These are phyloP conservation scores for Leucosporidium yakuticum DNA, from an alignment of 768 basidiomycete species.

Conservation along the genomic window DNA sequence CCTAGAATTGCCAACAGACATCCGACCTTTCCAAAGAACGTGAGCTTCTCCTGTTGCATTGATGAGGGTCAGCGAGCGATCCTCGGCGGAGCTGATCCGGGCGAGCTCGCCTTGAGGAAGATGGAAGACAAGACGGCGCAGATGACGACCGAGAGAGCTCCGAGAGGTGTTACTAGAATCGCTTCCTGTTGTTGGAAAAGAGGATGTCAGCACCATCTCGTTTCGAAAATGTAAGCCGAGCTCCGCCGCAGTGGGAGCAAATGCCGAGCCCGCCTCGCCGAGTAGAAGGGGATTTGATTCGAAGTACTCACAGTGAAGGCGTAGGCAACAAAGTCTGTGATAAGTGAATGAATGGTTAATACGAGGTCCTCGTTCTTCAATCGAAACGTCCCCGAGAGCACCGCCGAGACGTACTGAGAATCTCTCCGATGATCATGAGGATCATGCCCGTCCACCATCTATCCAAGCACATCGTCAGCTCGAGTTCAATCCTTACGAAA, in stretches of 20 bases:
- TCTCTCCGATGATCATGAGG: conserved; percentile 64
- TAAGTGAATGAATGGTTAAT: too few relatives aligned
- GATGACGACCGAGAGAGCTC: conserved; percentile 91
- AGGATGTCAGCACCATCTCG: too few relatives aligned
- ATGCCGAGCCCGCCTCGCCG: too few relatives aligned
- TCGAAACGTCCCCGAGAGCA: too few relatives aligned
- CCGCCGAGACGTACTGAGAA: too few relatives aligned
- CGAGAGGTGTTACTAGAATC: conserved; percentile 91
- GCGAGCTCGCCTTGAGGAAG: conserved; percentile 68
- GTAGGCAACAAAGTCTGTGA: conserved; percentile 40
- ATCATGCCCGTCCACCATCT: conserved; percentile 95
- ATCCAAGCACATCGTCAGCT: conserved; percentile 24
- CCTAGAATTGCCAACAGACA: conserved; percentile 85
- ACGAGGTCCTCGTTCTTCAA: too few relatives aligned
- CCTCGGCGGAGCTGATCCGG: neutral
- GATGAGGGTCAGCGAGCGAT: neutral
- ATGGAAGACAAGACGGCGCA: conserved; percentile 84
- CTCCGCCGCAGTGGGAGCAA: too few relatives aligned
- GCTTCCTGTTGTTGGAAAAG: too few relatives aligned
- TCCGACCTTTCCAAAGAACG: conserved; percentile 95
- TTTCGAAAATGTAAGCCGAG: too few relatives aligned
- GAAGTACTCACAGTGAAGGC: too few relatives aligned
- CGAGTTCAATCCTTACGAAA: neutral
- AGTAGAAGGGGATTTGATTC: too few relatives aligned
- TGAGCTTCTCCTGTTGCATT: conserved; percentile 51